These are phyloP conservation scores for Hirsutella rhossiliensis DNA, from an alignment of 2,329 filamentous ascomycete species.

Conservation along the genomic window DNA sequence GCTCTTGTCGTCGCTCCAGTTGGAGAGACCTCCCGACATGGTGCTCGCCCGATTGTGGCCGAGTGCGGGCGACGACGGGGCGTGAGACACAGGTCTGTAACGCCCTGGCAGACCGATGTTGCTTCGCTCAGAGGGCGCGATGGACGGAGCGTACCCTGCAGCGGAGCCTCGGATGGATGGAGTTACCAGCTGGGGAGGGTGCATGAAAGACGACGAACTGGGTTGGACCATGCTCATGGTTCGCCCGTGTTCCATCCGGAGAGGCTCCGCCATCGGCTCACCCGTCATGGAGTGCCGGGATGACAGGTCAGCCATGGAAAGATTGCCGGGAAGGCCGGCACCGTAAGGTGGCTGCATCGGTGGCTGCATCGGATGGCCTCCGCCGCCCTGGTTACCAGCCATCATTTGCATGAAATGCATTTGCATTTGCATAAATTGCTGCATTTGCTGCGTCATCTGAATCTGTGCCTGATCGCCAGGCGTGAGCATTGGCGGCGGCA, in stretches of 20 bases:
- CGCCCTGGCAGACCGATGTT: constrained; percentile 82
- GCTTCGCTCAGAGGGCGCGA: constrained; percentile 90
- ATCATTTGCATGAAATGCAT: constrained; percentile 92
- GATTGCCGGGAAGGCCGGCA: constrained; percentile 15
- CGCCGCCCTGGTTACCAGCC: constrained; percentile 26
- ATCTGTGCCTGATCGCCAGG: constrained; percentile 63
- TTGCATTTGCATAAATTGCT: constrained; percentile 84
- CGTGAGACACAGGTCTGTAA: constrained; percentile 78
- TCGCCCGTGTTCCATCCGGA: constrained; percentile 35
- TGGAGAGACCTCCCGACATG: constrained; percentile 22
- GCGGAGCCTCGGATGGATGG: constrained; percentile 21
- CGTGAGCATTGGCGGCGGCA: constrained; percentile 34
- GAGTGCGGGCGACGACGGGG: constrained; percentile 22
- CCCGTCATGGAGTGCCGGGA: constrained; percentile 34
- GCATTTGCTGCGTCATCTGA: constrained; percentile 74
- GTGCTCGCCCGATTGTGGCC: constrained; percentile 18
- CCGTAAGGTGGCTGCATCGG: constrained; percentile 16
- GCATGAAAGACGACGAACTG: constrained; percentile 45
- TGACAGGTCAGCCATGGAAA: constrained; percentile 31
- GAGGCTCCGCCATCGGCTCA: constrained; percentile 32
- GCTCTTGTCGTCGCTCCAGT: constrained; percentile 20
- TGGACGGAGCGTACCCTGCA: constrained; percentile 69
- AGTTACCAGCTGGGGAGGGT: constrained; percentile 24
- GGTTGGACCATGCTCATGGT: constrained; percentile 81
- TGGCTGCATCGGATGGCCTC: constrained; percentile 15